A percentile compares a stretch with the other conserved stretches of the same genome.
Evolutionary conservation across 1,284 basidiomycete species (phyloP).

Genomic region (Cerrena zonata): DNA sequence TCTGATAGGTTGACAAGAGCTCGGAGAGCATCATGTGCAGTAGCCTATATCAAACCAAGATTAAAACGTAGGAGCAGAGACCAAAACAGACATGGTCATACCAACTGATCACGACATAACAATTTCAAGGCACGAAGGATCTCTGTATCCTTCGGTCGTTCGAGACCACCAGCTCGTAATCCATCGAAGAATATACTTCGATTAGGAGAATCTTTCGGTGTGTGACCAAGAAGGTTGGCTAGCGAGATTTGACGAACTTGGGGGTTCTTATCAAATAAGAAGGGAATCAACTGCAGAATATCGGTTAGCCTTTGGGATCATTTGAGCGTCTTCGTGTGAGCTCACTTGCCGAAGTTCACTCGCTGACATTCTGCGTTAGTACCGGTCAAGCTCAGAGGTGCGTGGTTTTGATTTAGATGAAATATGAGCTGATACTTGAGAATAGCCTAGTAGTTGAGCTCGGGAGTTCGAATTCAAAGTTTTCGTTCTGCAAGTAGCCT

Average conservation of each 20-base stretch:
- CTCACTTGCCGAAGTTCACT: background rate
- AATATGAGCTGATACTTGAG: too few relatives aligned
- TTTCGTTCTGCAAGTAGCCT: too few relatives aligned
- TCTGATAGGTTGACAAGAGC: conserved; percentile 93
- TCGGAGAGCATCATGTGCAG: conserved; percentile 92
- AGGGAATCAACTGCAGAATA: conserved; percentile 66
- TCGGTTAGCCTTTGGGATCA: background rate
- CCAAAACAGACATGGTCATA: conserved; percentile 24
- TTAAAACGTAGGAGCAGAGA: background rate
- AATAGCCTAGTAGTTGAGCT: too few relatives aligned
- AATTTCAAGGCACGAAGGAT: conserved; percentile 74
- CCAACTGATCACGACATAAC: conserved; percentile 81
- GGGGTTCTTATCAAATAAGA: conserved; percentile 82
- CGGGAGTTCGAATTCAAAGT: too few relatives aligned
- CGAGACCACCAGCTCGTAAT: conserved; percentile 48
- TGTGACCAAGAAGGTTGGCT: conserved; percentile 77
- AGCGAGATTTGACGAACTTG: conserved; percentile 85
- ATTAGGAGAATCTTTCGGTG: conserved; percentile 64
- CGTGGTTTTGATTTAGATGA: too few relatives aligned
- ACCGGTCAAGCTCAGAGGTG: too few relatives aligned
- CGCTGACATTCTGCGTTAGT: too few relatives aligned
- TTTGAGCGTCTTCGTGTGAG: background rate
- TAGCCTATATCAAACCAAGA: conserved; percentile 47
- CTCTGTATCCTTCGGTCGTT: conserved; percentile 60
- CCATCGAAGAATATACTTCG: conserved; percentile 71